Evolutionary conservation across 192 early-diverging fungal species (phyloP), one percentile per base, ranked within the genome.

Genomic region (Gonapodya sp.): DNA sequence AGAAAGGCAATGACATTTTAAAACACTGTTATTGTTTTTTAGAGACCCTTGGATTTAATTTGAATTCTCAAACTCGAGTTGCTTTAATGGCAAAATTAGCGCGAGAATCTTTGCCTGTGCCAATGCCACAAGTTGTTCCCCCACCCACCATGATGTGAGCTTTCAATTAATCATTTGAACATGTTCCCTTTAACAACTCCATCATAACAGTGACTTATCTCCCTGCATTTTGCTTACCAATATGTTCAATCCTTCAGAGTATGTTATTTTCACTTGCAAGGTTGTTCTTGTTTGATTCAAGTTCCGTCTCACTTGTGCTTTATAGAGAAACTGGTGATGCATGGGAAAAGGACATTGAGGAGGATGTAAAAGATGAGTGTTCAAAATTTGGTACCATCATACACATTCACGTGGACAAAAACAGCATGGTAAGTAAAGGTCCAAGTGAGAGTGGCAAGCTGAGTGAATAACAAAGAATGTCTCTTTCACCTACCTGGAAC

Each of bases 181-280:
- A 35, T 1, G 35, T 75, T 88, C 83, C 33, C 86, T 84, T 36
- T 83, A 85, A 74, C 84, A 86, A 72, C 80, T 85, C 73, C 83
- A 89, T 35, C 89, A 89, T 30, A 84, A 84, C 73, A 85, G 87
- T n/a, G 84, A 87, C 78, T 87, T 88, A 31, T 89, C 93, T 16
- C 89, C 91, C 34, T 89, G 89, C 36, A 86, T 96, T 0, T 82
- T 95, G 73, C 84, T 96, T 80, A 94, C 92, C 36, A 95, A 96
- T 80, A 95, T 95, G 95, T 96, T 96, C 83, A 91, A 94, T 36
- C 93, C 94, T 36, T 86, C 86, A 80, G 93, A 94, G 92, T 94
- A 91, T 83, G 90, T 88, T 31, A 81, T 30, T 32, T 30, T 8
- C 35, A 82, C 73, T 24, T 82, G 31, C 18, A 31, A 31, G 79